Percentiles rank a stretch among this genome's conserved stretches.
Conservation (phyloP, 116 monocot genomes). For the Zostera marina region DNA sequence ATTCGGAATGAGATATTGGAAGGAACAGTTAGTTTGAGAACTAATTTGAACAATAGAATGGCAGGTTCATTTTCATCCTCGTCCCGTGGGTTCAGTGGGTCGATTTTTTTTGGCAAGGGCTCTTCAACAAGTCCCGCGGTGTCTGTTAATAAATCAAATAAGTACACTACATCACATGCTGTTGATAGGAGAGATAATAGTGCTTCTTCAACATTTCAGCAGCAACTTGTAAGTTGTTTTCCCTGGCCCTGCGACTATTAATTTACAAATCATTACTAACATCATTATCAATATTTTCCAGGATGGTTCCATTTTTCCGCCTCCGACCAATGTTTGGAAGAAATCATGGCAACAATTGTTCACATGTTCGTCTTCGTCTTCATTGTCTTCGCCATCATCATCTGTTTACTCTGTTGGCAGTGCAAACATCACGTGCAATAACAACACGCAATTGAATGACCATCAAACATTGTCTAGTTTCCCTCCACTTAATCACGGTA, state of each 20-base stretch:
- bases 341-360: slow-evolving; percentile 91
- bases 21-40: slow-evolving; percentile 18
- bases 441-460: slow-evolving; percentile 15
- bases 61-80: slow-evolving; percentile 47
- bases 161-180: slow-evolving; percentile 25
- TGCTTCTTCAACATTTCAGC: slow-evolving; percentile 16
- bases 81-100: slow-evolving; percentile 44
- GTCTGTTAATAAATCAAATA: slow-evolving; percentile 27
- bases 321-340: slow-evolving; percentile 25
- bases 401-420: slow-evolving; percentile 43
- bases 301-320: slow-evolving; percentile 27
- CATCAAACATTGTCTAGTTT: slow-evolving; percentile 12
- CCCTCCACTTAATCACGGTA: slow-evolving; percentile 21
- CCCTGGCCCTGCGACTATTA: background rate
- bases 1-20: slow-evolving; percentile 15
- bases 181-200: slow-evolving; percentile 26
- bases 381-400: background rate
- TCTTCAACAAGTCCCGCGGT: slow-evolving; percentile 18
- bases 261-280: background rate
- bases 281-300: slow-evolving; percentile 8
- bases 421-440: slow-evolving; percentile 8
- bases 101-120: slow-evolving; percentile 50
- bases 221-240: slow-evolving; percentile 45
- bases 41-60: slow-evolving; percentile 14
- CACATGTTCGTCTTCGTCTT: slow-evolving; percentile 21